Evolutionary conservation across 768 basidiomycete genomes (phyloP).

Genomic region (Lentinus tigrinus): DNA sequence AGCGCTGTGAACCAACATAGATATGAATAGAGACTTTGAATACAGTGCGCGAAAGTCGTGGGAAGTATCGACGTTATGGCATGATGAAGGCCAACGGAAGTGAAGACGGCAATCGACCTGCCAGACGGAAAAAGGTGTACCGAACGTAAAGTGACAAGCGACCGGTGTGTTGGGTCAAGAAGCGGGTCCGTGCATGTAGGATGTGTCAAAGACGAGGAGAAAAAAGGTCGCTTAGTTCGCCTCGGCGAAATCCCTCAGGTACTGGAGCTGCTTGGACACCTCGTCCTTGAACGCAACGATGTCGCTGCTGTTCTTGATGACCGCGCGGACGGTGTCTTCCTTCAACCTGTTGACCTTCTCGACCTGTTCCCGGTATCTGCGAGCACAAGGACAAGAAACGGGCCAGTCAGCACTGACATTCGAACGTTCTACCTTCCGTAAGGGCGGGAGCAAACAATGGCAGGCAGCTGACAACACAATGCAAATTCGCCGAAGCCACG

Average conservation of each 20-base stretch:
- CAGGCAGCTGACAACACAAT: neutral
- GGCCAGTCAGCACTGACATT: neutral
- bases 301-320: slow-evolving; percentile 82
- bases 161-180: neutral
- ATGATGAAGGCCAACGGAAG: neutral
- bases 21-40: neutral
- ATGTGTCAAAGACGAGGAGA: neutral
- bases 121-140: too few species aligned
- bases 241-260: slow-evolving; percentile 70
- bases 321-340: slow-evolving; percentile 78
- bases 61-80: too few species aligned
- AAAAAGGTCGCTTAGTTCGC: slow-evolving; percentile 31
- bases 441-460: neutral
- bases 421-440: neutral
- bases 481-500: neutral
- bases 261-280: slow-evolving; percentile 66
- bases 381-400: neutral
- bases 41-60: too few species aligned
- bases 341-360: slow-evolving; percentile 72
- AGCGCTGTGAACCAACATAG: neutral
- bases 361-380: slow-evolving; percentile 75
- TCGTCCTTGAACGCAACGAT: slow-evolving; percentile 81
- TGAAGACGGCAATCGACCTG: too few species aligned
- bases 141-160: neutral
- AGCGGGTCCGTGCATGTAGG: neutral